phyloP scores from a whole-genome alignment of 805 yeast genomes.

The Candida michaelii region DNA sequence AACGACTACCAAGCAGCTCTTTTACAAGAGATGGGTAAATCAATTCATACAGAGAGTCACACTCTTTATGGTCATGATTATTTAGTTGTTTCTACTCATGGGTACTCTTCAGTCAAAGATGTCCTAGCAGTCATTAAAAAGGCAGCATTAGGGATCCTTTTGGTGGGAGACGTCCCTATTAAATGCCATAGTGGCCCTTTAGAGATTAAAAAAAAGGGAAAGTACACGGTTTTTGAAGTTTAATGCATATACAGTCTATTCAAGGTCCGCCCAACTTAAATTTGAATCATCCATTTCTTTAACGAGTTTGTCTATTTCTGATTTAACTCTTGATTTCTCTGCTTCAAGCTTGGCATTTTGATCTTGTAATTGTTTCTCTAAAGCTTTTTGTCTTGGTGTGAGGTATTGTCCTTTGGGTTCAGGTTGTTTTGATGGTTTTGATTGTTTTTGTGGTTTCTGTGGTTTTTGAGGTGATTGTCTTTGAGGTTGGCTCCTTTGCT shows the following conservation, averaged over 20 bases:
- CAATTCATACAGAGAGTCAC: background rate
- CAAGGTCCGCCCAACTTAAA: conserved; percentile 17
- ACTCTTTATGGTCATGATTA: conserved; percentile 9
- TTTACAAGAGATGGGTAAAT: conserved; percentile 7
- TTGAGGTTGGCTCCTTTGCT: background rate
- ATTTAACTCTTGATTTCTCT: conserved; percentile 9
- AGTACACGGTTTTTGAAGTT: conserved; percentile 1
- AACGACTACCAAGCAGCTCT: conserved; percentile 14
- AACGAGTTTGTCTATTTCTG: conserved; percentile 15
- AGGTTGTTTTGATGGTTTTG: background rate
- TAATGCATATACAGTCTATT: conserved; percentile 5
- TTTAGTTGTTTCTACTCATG: conserved; percentile 12
- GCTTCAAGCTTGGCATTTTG: conserved; percentile 10
- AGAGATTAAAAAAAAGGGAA: conserved; percentile 3
- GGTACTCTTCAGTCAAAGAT: conserved; percentile 8
- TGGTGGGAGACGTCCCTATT: conserved; percentile 9
- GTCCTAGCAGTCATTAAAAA: conserved; percentile 10
- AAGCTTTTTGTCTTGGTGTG: conserved; percentile 11
- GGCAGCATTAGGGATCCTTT: conserved; percentile 7
- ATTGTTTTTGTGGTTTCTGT: no score
- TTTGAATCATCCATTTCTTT: conserved; percentile 16
- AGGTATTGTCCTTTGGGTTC: conserved; percentile 3
- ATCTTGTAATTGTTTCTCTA: conserved; percentile 6
- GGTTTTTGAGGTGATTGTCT: background rate
- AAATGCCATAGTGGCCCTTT: background rate